Evolutionary conservation across 225 moss, liverwort and hornwort genomes (phyloP).

Genomic region (Bryum argenteum): DNA sequence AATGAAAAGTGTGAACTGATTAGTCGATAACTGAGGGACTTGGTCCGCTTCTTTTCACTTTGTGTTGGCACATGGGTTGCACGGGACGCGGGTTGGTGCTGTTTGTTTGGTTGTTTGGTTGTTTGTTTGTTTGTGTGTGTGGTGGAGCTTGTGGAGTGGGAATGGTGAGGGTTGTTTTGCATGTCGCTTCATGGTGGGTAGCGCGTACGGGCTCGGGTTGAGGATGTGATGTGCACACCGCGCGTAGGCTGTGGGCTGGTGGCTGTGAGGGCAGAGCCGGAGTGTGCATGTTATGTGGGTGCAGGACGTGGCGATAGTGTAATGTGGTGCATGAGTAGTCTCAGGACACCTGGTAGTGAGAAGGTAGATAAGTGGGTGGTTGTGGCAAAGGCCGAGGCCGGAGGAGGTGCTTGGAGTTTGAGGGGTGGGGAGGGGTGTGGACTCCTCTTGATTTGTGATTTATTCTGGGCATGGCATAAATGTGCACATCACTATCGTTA

Average conservation of each 20-base stretch:
- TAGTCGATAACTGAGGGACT: constrained; percentile 41
- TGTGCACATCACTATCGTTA: constrained; percentile 69
- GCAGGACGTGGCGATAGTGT: constrained; percentile 18
- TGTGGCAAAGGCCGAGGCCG: constrained; percentile 44
- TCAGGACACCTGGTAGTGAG: constrained; percentile 14
- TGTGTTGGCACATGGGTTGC: constrained; percentile 30
- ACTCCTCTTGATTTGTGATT: constrained; percentile 55
- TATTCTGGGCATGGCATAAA: constrained; percentile 87
- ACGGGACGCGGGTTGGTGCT: constrained; percentile 16
- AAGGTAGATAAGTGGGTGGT: constrained; percentile 18
- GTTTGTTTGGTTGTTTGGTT: no score
- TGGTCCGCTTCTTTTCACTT: constrained; percentile 39
- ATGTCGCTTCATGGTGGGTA: constrained; percentile 22
- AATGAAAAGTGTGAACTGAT: constrained; percentile 57
- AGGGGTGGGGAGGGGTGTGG: constrained; percentile 51
- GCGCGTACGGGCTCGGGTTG: constrained; percentile 6
- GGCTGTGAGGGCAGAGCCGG: no score
- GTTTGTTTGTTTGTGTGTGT: constrained; percentile 11
- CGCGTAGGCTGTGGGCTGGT: neutral
- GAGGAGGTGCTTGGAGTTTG: constrained; percentile 64
- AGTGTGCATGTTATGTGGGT: constrained; percentile 9
- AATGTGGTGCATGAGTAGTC: constrained; percentile 17
- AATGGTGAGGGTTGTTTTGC: constrained; percentile 23
- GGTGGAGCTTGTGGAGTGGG: constrained; percentile 7
- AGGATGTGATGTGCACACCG: neutral